Percentiles rank a stretch among this genome's conserved stretches.
These are phyloP conservation scores for Iberis pinnata DNA, from an alignment of 345 rosid genomes.

Conservation along the genomic window DNA sequence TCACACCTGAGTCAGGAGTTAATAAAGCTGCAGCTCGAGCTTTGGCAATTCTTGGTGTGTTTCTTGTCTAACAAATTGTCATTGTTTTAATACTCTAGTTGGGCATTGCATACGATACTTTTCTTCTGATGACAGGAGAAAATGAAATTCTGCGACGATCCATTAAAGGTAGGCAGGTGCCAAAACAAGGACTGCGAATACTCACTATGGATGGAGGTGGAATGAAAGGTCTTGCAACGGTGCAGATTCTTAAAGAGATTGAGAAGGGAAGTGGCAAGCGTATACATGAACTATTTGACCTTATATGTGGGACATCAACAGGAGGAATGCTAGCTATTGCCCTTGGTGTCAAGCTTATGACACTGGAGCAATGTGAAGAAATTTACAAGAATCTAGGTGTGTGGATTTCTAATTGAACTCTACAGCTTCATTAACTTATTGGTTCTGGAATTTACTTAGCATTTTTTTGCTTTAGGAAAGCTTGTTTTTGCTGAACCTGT, in stretches of 20 bases:
- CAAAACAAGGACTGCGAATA: constrained; percentile 91
- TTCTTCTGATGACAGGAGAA: constrained; percentile 58
- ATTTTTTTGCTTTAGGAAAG: constrained; percentile 52
- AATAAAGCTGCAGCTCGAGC: constrained; percentile 98
- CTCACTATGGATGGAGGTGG: constrained; percentile 99
- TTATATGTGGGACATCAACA: constrained; percentile 96
- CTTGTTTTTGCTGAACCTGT: constrained; percentile 95
- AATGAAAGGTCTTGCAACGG: constrained; percentile 98
- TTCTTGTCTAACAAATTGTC: constrained; percentile 6
- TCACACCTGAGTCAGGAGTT: constrained; percentile 69
- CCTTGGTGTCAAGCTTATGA: constrained; percentile 88
- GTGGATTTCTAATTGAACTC: constrained; percentile 14
- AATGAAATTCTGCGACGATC: constrained; percentile 89
- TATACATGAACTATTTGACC: constrained; percentile 95
- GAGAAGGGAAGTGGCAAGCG: constrained; percentile 93
- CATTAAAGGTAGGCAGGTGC: constrained; percentile 77
- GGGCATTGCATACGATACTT: neutral
- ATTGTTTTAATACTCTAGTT: constrained; percentile 4
- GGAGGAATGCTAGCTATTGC: constrained; percentile 99
- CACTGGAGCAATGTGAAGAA: constrained; percentile 83
- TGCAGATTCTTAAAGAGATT: constrained; percentile 91
- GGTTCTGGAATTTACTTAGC: constrained; percentile 22
- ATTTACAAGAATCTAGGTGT: constrained; percentile 95
- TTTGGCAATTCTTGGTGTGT: constrained; percentile 91
- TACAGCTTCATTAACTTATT: constrained; percentile 2